A percentile compares a stretch with the other conserved stretches of the same genome.
phyloP scores from a whole-genome alignment of 2,329 filamentous ascomycete species.

The Sporothrix pseudoabietina region DNA sequence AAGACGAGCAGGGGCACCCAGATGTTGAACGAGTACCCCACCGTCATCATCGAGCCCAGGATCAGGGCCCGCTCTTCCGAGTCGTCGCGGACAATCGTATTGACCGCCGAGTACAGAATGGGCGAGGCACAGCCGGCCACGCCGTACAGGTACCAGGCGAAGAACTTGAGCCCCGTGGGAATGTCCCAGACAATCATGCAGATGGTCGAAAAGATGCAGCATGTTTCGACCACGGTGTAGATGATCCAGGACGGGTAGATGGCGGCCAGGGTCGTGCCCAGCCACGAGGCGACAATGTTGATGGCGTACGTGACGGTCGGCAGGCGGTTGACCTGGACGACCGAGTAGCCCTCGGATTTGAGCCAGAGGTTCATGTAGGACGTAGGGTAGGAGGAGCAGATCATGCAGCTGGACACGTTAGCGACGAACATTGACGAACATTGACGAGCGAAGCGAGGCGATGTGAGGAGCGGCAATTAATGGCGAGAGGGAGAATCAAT shows the following conservation, averaged over 20 bases:
- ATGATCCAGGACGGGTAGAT: constrained; percentile 55
- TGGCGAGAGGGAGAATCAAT: background rate
- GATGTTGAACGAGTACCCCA: constrained; percentile 50
- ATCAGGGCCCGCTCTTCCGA: constrained; percentile 48
- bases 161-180: constrained; percentile 52
- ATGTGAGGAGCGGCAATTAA: background rate
- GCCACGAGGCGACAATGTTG: constrained; percentile 51
- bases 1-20: constrained; percentile 50
- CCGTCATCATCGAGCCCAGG: constrained; percentile 50
- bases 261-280: constrained; percentile 54
- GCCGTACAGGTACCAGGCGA: constrained; percentile 49
- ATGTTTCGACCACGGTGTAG: constrained; percentile 47
- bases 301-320: constrained; percentile 54
- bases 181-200: constrained; percentile 54
- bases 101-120: constrained; percentile 49
- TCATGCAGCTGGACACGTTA: constrained; percentile 43
- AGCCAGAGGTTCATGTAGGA: constrained; percentile 58
- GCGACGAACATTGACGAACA: background rate
- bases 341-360: constrained; percentile 51
- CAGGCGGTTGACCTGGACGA: constrained; percentile 53
- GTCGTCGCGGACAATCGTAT: constrained; percentile 47
- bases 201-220: constrained; percentile 47
- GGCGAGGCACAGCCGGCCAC: constrained; percentile 45
- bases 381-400: constrained; percentile 49
- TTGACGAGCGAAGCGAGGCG: background rate